Evolutionary conservation across 768 basidiomycete genomes (phyloP), one percentile per base, ranked within the genome.

Genomic region (Tulasnella sp.): DNA sequence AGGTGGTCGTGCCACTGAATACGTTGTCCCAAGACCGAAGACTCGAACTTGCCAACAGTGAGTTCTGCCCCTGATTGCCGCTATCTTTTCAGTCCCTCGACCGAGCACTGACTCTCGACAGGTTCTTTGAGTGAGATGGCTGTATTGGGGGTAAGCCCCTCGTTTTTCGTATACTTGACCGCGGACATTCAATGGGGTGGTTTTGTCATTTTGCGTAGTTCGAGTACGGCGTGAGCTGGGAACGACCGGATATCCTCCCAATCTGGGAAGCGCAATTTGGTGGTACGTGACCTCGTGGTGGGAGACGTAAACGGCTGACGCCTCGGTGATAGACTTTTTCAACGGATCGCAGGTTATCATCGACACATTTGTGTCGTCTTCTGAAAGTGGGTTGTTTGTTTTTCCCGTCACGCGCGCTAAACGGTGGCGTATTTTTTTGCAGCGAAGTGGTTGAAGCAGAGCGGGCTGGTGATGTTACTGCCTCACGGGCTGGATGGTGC

Each of bases 371-470:
- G 74, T 96, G 34, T 75, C 84, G 1, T 90, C 88, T 2, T 75
- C 83, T 15, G 87, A 93, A 70, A 83, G 90, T 89, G 63, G 57
- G 83, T 69, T 12, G 35, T 31, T 9, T 2, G 6, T 2, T 27
- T 9, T 23, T 52, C 40, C 54, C 32, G 4, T 9, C 19, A 25
- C 29, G 19, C 37, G 14, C 23, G 27, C 23, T 1, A 32, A 8
- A 35, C 6, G 34, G 14, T 21, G 12, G 34, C n/a, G 31, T 25
- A 37, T 23, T 15, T 41, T 42, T 59, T 31, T 59, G 35, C 61
- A 90, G 88, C 90, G 3, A 96, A 96, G 72, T 96, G 92, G 92
- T 69, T 88, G 45, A 86, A 82, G 66, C 91, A 94, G 70, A 92
- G 88, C 62, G 91, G 85, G 0, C 76, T 96, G 19, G 83, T 89